Conservation (phyloP, 164 flowering plant species). For the Macadamia tetraphylla region DNA sequence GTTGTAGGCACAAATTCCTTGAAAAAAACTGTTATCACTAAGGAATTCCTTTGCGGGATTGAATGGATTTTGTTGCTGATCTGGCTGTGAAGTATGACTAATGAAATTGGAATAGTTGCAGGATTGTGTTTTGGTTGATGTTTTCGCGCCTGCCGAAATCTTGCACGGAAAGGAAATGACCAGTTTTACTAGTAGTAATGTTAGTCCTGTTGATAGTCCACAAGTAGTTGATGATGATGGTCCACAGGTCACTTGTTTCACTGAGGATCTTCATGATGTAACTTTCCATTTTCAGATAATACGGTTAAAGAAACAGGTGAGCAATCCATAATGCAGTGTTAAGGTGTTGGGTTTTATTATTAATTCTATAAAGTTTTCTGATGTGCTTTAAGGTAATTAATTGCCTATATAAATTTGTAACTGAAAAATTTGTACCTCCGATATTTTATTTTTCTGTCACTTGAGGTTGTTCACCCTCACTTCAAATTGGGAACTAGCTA, state of each 20-base stretch:
- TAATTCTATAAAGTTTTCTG: background rate
- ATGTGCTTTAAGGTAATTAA: background rate
- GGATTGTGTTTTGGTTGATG: background rate
- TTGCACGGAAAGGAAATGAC: background rate
- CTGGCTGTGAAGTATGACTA: too few relatives aligned
- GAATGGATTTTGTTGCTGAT: too few relatives aligned
- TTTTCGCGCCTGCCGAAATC: background rate
- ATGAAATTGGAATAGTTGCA: constrained; percentile 12
- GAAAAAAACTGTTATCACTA: too few relatives aligned
- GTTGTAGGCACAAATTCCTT: background rate
- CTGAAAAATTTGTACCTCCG: too few relatives aligned
- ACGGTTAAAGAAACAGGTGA: constrained; percentile 57
- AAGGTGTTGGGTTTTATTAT: background rate
- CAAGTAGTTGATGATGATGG: constrained; percentile 11
- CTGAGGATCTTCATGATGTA: constrained; percentile 40
- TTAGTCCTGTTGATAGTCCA: background rate
- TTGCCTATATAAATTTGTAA: background rate
- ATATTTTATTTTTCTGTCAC: background rate
- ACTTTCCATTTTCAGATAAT: constrained; percentile 67
- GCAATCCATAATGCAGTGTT: background rate
- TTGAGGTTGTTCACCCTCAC: background rate
- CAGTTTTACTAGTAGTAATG: background rate
- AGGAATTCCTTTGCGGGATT: too few relatives aligned
- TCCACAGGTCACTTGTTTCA: constrained; percentile 45
- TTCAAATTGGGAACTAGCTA: background rate